Percentiles rank a stretch among this genome's conserved stretches.
phyloP scores from a whole-genome alignment of 805 yeast genomes.

The Starmerella powellii region DNA sequence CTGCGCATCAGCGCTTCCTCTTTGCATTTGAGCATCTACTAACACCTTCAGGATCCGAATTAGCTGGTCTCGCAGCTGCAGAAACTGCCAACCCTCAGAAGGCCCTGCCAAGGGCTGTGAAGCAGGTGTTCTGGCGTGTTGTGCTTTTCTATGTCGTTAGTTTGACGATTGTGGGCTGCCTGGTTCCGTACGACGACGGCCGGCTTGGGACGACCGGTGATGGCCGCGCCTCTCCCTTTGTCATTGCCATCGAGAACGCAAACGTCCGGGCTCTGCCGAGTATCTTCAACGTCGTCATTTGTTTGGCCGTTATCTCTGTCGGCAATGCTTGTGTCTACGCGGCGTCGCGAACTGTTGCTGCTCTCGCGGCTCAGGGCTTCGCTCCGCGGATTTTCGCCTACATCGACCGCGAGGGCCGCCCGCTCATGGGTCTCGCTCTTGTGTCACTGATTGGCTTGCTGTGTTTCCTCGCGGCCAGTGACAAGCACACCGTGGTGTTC shows the following conservation, averaged over 20 bases:
- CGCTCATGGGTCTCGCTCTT: slow-evolving; percentile 48
- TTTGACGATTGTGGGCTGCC: slow-evolving; percentile 46
- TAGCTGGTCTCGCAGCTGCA: slow-evolving; percentile 65
- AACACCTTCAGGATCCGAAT: slow-evolving; percentile 43
- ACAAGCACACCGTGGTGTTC: slow-evolving; percentile 41
- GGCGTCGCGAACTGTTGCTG: slow-evolving; percentile 55
- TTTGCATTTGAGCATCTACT: too few species aligned
- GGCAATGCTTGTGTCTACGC: slow-evolving; percentile 64
- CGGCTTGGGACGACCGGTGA: slow-evolving; percentile 43
- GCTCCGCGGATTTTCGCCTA: slow-evolving; percentile 52
- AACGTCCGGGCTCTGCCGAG: slow-evolving; percentile 57
- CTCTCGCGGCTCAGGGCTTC: slow-evolving; percentile 53
- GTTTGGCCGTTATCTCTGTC: slow-evolving; percentile 58
- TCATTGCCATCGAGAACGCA: slow-evolving; percentile 56
- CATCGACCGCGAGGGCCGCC: slow-evolving; percentile 69
- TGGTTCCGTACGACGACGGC: slow-evolving; percentile 54
- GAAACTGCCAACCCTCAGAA: slow-evolving; percentile 59
- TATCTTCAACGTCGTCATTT: slow-evolving; percentile 56
- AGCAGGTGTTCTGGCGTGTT: slow-evolving; percentile 77
- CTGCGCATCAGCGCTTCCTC: too few species aligned
- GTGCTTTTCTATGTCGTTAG: slow-evolving; percentile 55
- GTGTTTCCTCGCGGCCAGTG: slow-evolving; percentile 52
- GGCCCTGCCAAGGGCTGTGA: slow-evolving; percentile 59
- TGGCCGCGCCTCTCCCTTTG: slow-evolving; percentile 62
- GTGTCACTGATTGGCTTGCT: slow-evolving; percentile 42